Conservation (phyloP, 2,329 filamentous ascomycete genomes). For the Beauveria varroae region DNA sequence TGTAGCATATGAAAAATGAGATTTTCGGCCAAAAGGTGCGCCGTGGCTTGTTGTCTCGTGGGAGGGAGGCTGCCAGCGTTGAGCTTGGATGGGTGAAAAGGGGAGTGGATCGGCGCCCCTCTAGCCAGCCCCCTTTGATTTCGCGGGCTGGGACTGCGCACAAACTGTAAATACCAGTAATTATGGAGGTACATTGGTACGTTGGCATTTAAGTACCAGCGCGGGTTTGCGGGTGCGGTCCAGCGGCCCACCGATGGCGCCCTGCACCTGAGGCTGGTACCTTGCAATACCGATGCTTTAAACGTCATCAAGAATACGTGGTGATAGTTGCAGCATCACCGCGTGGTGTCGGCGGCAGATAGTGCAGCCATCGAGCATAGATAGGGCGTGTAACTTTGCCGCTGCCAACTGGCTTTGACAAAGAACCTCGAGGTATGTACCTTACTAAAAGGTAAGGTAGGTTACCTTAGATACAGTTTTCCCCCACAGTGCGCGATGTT, state of each 20-base stretch:
- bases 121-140: too few species aligned
- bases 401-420: too few species aligned
- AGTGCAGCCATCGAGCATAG: too few species aligned
- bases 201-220: not conserved
- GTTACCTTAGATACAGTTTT: too few species aligned
- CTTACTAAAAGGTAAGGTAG: not conserved
- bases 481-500: not conserved
- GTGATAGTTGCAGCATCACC: not conserved
- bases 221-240: not conserved
- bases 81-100: not conserved
- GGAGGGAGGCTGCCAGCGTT: not conserved
- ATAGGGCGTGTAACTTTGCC: too few species aligned
- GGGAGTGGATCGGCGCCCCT: too few species aligned
- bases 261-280: not conserved
- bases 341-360: too few species aligned
- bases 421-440: not conserved
- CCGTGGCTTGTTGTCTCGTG: not conserved
- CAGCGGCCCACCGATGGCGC: not conserved
- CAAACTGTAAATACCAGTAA: not conserved
- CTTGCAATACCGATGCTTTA: not conserved
- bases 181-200: not conserved
- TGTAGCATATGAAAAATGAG: not conserved
- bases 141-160: not conserved
- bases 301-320: not conserved
- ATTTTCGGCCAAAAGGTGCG: not conserved